Percentiles rank a stretch among this genome's conserved stretches.
Evolutionary conservation across 441 rosid species (phyloP).

Genomic region (Bruguiera hainesii): DNA sequence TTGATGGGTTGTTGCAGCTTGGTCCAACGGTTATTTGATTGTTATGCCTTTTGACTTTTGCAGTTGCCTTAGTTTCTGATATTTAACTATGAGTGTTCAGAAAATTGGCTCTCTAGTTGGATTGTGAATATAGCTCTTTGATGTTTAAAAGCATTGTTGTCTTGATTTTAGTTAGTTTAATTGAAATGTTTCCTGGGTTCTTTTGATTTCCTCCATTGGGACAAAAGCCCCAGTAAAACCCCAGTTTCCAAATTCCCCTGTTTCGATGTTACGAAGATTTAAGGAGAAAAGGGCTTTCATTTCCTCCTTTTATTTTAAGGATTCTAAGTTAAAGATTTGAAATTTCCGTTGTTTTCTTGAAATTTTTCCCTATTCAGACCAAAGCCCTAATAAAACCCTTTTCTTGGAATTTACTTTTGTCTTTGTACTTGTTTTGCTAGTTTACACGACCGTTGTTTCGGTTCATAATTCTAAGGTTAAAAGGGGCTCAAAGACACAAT

Average conservation of each 20-base stretch:
- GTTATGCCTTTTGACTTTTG: slow-evolving; percentile 13
- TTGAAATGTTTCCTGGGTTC: slow-evolving; percentile 18
- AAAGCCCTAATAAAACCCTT: slow-evolving; percentile 36
- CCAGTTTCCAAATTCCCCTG: slow-evolving; percentile 26
- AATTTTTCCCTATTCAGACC: slow-evolving; percentile 8
- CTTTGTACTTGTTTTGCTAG: not conserved
- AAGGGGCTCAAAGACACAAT: slow-evolving; percentile 18
- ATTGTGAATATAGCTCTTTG: slow-evolving; percentile 21
- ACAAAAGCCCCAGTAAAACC: slow-evolving; percentile 30
- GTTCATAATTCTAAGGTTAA: slow-evolving; percentile 22
- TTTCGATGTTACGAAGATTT: slow-evolving; percentile 15
- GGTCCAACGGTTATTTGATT: slow-evolving; percentile 6
- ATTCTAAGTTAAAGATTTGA: slow-evolving; percentile 16
- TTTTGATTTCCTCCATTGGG: slow-evolving; percentile 23
- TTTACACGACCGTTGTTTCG: slow-evolving; percentile 8
- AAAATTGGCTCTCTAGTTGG: slow-evolving; percentile 12
- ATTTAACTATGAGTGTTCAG: slow-evolving; percentile 14
- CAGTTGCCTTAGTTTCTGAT: slow-evolving; percentile 14
- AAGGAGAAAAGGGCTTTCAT: slow-evolving; percentile 19
- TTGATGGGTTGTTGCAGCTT: not conserved
- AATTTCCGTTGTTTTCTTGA: slow-evolving; percentile 13
- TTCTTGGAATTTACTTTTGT: slow-evolving; percentile 7
- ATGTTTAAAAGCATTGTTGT: slow-evolving; percentile 15
- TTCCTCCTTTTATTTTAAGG: not conserved
- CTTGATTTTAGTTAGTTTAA: slow-evolving; percentile 19